Base-by-base conservation (phyloP, 331 rosid genomes). In the Malus hybrid region DNA sequence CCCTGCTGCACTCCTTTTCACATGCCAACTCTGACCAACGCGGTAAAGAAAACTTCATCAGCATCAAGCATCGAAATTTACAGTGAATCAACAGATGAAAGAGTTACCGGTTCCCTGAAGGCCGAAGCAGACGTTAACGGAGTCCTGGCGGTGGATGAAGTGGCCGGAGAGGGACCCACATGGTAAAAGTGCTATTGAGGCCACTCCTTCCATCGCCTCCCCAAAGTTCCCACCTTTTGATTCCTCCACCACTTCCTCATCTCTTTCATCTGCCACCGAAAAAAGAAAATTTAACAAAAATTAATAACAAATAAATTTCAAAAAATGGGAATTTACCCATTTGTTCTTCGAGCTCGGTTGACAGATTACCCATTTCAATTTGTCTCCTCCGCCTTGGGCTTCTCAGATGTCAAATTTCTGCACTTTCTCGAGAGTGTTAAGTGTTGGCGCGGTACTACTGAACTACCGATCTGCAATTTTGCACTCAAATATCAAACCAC, bases 1-100 rank as follows among this genome's bases (percentile, higher is more conserved):
- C 99, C 93, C 94, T 88, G 89, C 99, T 94, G 91, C 96, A 94
- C 82, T 94, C 97, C 82, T 93, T 88, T 87, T 94, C 99, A 70
- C 99, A 94, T 60, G 79, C 89, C 88, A 94, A 81, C 84, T 90
- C 96, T 94, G 76, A 6, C 78, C 57, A 75, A 64, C 91, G 76
- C 68, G 65, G 28, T 10, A 53, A 19, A 82, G 72, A 48, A 68
- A 63, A 4, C 16, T 13, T 16, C 34, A 7, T 5, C 24, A 20
- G 29, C 26, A 57, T 5, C 52, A 64, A 39, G 67, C 24, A 2
- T 16, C 15, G 14, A 39, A 24, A 20, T 56, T 7, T 16, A 30
- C 12, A 42, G 33, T 7, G 68, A 10, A 10, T 42, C 48, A 10
- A 52, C 29, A 28, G 15, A 63, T 34, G 39, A 20, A 71, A 24